Evolutionary conservation across 352 stramenopile genomes (phyloP), one percentile per base, ranked within the genome.

Genomic region (Globisporangium nunn): DNA sequence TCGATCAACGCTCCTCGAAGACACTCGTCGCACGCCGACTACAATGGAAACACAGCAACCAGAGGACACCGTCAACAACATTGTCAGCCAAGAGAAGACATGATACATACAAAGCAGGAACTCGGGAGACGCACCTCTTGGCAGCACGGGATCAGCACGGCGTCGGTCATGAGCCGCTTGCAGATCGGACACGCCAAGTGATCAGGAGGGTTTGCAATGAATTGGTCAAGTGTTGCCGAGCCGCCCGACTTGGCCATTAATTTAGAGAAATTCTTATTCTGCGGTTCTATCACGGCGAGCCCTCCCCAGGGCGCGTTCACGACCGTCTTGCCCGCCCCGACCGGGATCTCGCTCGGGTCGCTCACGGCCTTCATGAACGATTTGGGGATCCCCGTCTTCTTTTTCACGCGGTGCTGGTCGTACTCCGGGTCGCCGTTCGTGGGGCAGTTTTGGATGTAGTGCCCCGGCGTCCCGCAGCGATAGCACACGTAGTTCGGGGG

Each of bases 251-350:
- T 83, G 61, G 78, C 78, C 75, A 94, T 89, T 85, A 91, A 87
- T 89, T 94, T 94, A 85, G 78, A 86, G 75, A 94, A 94, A 66
- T 92, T 89, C 75, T 91, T 88, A 86, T 88, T 92, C 78, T 93
- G 82, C 59, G 82, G 73, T 84, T 90, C 82, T 86, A 94, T 90
- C 64, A 94, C 83, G 79, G 85, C 85, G 85, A 94, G 70, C 50
- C 85, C 85, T 60, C 85, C 85, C 71, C 81, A 85, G 40, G 82
- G 85, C 53, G 80, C 82, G 61, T 90, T 94, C 55, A 94, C 85
- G 72, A 94, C 82, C 63, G 85, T 94, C 70, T 91, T 91, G 53
- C 85, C 85, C 53, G 73, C 74, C 48, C 81, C 81, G 71, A 88
- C 78, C 54, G 81, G 79, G 61, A 91, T 91, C 56, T 92, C 81